A percentile compares a stretch with the other conserved stretches of the same genome.
phyloP scores from a whole-genome alignment of 2,329 filamentous ascomycete genomes.

The Botryotinia calthae region DNA sequence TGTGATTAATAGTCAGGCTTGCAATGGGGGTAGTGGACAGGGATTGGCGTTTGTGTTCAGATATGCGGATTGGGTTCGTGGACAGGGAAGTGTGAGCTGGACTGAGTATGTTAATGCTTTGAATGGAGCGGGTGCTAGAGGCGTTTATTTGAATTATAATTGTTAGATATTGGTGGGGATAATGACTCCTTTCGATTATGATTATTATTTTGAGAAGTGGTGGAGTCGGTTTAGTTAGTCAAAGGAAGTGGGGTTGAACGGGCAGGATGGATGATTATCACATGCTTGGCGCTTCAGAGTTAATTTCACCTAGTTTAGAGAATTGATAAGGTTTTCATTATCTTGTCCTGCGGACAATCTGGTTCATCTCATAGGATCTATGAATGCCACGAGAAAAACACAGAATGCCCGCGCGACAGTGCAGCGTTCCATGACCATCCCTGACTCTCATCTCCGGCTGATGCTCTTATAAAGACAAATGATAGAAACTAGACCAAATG shows the following conservation, averaged over 20 bases:
- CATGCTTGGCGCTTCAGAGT: not conserved
- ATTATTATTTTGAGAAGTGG: not conserved
- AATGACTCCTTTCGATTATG: not conserved
- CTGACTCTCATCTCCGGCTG: not conserved
- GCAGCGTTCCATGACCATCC: not conserved
- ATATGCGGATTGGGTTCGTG: constrained; percentile 24
- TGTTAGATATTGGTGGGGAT: constrained; percentile 17
- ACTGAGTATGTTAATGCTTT: constrained; percentile 22
- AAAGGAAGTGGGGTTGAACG: not conserved
- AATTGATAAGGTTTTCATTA: not conserved
- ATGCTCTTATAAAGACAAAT: not conserved
- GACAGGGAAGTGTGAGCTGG: constrained; percentile 20
- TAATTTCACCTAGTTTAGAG: not conserved
- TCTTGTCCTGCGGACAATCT: not conserved
- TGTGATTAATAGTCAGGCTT: constrained; percentile 17
- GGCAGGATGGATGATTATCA: not conserved
- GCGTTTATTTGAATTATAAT: constrained; percentile 26
- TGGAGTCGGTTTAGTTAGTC: no score
- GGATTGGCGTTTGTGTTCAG: constrained; percentile 20
- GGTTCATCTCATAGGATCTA: not conserved
- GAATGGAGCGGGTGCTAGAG: constrained; percentile 20
- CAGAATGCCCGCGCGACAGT: not conserved
- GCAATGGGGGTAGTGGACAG: constrained; percentile 9
- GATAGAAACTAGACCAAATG: not conserved
- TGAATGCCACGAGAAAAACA: not conserved